A percentile compares a stretch with the other conserved stretches of the same genome.
Conservation (phyloP, 306 rosid species). For the Castanopsis chinensis region DNA sequence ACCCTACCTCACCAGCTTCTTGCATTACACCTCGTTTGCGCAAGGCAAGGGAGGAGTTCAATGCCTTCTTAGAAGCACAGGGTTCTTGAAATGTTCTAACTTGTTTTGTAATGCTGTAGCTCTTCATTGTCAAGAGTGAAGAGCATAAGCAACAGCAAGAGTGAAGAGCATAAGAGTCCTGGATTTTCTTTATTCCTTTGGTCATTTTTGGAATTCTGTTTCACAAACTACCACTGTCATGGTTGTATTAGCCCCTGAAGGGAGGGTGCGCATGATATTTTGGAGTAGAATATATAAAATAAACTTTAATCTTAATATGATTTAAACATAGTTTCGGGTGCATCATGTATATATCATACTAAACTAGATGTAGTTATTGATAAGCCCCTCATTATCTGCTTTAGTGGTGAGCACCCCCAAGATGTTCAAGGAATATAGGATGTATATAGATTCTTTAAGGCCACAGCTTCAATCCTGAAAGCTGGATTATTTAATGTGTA, state of each 20-base stretch:
- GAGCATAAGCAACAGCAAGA: not conserved
- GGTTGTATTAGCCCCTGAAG: not conserved
- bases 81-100: slow-evolving; percentile 29
- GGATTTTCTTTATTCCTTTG: not conserved
- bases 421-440: no score
- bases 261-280: not conserved
- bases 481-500: not conserved
- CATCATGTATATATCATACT: not conserved
- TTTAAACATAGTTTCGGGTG: not conserved
- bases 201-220: not conserved
- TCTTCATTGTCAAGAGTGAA: not conserved
- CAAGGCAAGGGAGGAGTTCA: slow-evolving; percentile 72
- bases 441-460: no score
- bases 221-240: no score
- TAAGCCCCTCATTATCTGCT: no score
- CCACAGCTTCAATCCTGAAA: not conserved
- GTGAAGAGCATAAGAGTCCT: not conserved
- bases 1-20: slow-evolving; percentile 57
- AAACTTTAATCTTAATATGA: not conserved
- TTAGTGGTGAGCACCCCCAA: no score
- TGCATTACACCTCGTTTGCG: slow-evolving; percentile 69
- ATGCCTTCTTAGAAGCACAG: slow-evolving; percentile 73
- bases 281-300: not conserved
- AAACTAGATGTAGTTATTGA: not conserved
- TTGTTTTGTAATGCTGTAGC: not conserved